These are phyloP conservation scores for Castanospermum australe DNA, from an alignment of 306 rosid genomes.

Conservation along the genomic window DNA sequence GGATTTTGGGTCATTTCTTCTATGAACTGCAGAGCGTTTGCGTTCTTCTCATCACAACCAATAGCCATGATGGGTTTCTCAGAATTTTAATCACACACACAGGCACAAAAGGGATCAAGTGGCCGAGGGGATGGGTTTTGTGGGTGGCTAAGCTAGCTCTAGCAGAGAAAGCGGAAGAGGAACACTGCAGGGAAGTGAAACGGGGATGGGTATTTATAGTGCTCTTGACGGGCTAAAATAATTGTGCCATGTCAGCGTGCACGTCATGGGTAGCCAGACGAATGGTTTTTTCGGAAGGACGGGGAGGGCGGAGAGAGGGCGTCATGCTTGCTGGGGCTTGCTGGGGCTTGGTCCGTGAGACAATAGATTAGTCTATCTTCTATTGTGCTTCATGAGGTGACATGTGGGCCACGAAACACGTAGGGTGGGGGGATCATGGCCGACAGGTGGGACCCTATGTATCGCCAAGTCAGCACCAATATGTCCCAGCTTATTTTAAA, in stretches of 20 bases:
- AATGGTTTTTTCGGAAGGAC: slow-evolving; percentile 31
- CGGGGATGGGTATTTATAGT: slow-evolving; percentile 40
- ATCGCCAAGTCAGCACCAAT: slow-evolving; percentile 43
- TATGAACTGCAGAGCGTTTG: slow-evolving; percentile 63
- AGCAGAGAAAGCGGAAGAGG: not conserved
- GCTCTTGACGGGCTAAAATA: not conserved
- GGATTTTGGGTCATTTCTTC: slow-evolving; percentile 56
- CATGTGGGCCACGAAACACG: slow-evolving; percentile 51
- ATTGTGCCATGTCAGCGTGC: slow-evolving; percentile 6
- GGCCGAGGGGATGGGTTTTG: not conserved
- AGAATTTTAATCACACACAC: not conserved
- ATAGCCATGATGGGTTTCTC: slow-evolving; percentile 41
- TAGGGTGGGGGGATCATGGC: not conserved
- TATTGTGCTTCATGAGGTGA: slow-evolving; percentile 2
- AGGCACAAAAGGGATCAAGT: too few relatives aligned
- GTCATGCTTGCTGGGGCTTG: too few relatives aligned
- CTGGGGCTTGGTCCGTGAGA: slow-evolving; percentile 1
- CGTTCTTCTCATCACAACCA: slow-evolving; percentile 47
- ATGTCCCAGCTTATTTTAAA: slow-evolving; percentile 20
- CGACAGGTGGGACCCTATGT: slow-evolving; percentile 43
- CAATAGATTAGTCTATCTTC: not conserved
- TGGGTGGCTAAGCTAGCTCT: not conserved
- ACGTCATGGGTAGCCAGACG: slow-evolving; percentile 4
- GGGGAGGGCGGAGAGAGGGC: too few relatives aligned
- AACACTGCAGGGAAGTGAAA: not conserved